Evolutionary conservation across 2,329 filamentous ascomycete species (phyloP), one percentile per base, ranked within the genome.

Genomic region (Microsporum ferrugineum): DNA sequence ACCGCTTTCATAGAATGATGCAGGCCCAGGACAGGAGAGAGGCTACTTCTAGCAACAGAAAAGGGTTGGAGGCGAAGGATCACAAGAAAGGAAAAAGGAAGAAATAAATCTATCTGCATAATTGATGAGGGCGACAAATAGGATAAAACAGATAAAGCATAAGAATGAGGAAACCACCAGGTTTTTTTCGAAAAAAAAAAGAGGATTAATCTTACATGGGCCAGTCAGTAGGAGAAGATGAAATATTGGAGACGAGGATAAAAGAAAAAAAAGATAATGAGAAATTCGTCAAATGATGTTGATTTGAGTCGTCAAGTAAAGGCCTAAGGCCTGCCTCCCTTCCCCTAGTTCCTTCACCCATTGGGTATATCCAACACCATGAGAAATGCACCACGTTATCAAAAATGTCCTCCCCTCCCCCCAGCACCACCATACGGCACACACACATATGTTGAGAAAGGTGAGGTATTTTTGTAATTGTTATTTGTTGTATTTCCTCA

Each of bases 291-390:
- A 55, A 36, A 55, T 55, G 51, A 55, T 55, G 51, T 34, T 55
- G 51, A 55, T 55, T 55, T 36, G 51, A 55, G 51, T 55, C 51
- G 51, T 55, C 51, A 55, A 55, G 51, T 55, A 55, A 55, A 55
- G 51, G 51, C 51, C 51, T 36, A 55, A 55, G 51, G 51, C 51
- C 51, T 36, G 51, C 51, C 51, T 55, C 51, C 51, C 33, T 55
- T 55, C 51, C 51, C 51, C 62, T 43, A 61, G 53, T 59, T 51
- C 43, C 61, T 58, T 61, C 59, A 63, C 59, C 61, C 38, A 55
- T 67, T 72, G 72, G 72, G 72, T 55, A 55, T 74, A 75, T 74
- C 72, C 63, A 74, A 75, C 72, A 75, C 72, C 72, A 70, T 71
- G 68, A 71, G 66, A 72, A 72, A 74, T 74, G 72, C 71, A 73